Conservation (phyloP, 768 basidiomycete species). For the Boletus fagicola region DNA sequence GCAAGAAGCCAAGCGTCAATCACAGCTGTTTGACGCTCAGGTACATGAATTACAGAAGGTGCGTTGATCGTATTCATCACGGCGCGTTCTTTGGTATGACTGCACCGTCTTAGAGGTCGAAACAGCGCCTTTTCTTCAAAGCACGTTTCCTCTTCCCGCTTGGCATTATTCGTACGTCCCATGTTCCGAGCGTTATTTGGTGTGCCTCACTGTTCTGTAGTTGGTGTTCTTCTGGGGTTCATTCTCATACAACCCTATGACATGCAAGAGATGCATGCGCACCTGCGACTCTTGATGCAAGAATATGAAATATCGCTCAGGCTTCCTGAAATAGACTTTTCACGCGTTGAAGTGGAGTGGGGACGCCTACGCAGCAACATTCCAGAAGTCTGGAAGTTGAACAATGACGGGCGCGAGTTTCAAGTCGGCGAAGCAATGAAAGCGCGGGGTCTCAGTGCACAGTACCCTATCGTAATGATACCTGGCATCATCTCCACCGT, state of each 20-base stretch:
- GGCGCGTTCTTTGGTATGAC: background rate
- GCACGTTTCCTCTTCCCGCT: slow-evolving; percentile 66
- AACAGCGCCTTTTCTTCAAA: slow-evolving; percentile 25
- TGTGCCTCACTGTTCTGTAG: slow-evolving; percentile 35
- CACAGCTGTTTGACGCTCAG: slow-evolving; percentile 27
- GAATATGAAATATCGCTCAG: slow-evolving; percentile 67
- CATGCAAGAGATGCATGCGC: slow-evolving; percentile 66
- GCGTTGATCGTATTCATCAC: background rate
- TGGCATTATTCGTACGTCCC: slow-evolving; percentile 57
- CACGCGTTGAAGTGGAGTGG: slow-evolving; percentile 73
- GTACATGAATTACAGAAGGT: slow-evolving; percentile 26
- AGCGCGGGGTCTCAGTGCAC: slow-evolving; percentile 60
- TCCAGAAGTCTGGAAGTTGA: slow-evolving; percentile 81
- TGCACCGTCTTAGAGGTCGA: slow-evolving; percentile 11
- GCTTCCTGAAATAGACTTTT: slow-evolving; percentile 63
- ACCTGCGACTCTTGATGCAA: slow-evolving; percentile 63
- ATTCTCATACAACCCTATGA: slow-evolving; percentile 64
- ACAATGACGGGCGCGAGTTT: slow-evolving; percentile 78
- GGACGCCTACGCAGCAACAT: slow-evolving; percentile 60
- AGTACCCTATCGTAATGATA: slow-evolving; percentile 80
- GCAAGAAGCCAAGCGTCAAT: slow-evolving; percentile 24
- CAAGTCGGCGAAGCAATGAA: slow-evolving; percentile 70
- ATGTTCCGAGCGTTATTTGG: background rate
- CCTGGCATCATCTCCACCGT: slow-evolving; percentile 91
- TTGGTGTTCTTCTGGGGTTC: slow-evolving; percentile 64